Conservation (phyloP, 2,329 filamentous ascomycete species). For the Allantophomopsis cytisporea region DNA sequence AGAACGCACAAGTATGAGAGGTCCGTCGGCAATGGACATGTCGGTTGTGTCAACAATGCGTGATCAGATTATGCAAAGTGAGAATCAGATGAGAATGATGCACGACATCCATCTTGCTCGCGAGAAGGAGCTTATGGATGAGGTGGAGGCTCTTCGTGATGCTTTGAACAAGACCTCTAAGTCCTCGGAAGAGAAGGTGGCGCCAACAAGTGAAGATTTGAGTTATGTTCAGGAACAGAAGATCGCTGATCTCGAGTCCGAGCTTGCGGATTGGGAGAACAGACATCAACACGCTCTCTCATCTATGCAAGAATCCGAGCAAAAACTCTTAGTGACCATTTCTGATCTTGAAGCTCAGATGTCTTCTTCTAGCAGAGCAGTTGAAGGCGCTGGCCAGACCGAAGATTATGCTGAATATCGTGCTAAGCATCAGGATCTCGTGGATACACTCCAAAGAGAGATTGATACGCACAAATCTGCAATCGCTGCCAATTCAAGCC, state of each 20-base stretch:
- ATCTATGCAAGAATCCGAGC: slow-evolving; percentile 59
- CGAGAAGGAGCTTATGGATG: slow-evolving; percentile 59
- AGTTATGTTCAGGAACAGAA: slow-evolving; percentile 17
- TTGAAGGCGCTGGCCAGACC: slow-evolving; percentile 29
- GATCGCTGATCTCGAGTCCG: slow-evolving; percentile 51
- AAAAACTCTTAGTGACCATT: slow-evolving; percentile 58
- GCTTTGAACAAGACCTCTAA: slow-evolving; percentile 8
- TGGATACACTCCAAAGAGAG: slow-evolving; percentile 53
- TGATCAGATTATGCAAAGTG: slow-evolving; percentile 77
- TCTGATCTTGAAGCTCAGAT: slow-evolving; percentile 54
- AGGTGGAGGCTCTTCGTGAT: slow-evolving; percentile 54
- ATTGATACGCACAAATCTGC: slow-evolving; percentile 71
- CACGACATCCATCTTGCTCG: slow-evolving; percentile 59
- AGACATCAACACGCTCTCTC: slow-evolving; percentile 62
- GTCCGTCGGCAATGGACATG: slow-evolving; percentile 72
- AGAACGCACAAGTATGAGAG: slow-evolving; percentile 81
- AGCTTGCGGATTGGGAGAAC: slow-evolving; percentile 60
- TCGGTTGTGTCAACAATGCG: slow-evolving; percentile 78
- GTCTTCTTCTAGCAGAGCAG: slow-evolving; percentile 14
- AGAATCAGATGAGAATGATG: slow-evolving; percentile 63
- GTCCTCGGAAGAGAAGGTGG: slow-evolving; percentile 6
- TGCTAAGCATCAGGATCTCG: slow-evolving; percentile 45
- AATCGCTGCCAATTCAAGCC: slow-evolving; percentile 53
- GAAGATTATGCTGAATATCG: slow-evolving; percentile 28
- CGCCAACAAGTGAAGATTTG: slow-evolving; percentile 8